Evolutionary conservation across 306 rosid species (phyloP).

Genomic region (Canavalia gladiata): DNA sequence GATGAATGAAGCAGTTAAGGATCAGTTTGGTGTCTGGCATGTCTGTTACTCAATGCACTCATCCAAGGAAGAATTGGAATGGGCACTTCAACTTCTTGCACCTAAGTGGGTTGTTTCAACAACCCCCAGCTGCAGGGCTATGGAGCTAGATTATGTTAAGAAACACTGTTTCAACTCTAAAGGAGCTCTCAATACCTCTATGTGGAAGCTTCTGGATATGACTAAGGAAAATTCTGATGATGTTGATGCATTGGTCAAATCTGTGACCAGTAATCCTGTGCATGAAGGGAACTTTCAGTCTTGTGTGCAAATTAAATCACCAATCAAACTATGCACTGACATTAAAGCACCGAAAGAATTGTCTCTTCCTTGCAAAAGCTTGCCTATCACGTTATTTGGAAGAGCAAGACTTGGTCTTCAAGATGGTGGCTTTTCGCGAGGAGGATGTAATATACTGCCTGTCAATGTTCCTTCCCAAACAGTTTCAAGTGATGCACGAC

Average conservation of each 20-base stretch:
- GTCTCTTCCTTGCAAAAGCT: slow-evolving; percentile 55
- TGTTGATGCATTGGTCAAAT: slow-evolving; percentile 46
- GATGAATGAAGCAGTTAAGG: slow-evolving; percentile 72
- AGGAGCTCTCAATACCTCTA: slow-evolving; percentile 50
- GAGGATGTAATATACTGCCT: slow-evolving; percentile 41
- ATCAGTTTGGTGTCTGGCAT: slow-evolving; percentile 87
- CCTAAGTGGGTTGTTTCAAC: slow-evolving; percentile 95
- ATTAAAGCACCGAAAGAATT: slow-evolving; percentile 44
- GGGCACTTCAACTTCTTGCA: slow-evolving; percentile 80
- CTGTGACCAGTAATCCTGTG: slow-evolving; percentile 41
- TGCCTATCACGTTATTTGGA: slow-evolving; percentile 76
- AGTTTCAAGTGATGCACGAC: slow-evolving; percentile 41
- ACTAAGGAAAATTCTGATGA: slow-evolving; percentile 49
- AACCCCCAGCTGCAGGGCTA: slow-evolving; percentile 79
- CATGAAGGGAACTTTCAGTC: slow-evolving; percentile 55
- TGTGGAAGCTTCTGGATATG: slow-evolving; percentile 73
- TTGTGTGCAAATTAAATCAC: slow-evolving; percentile 51
- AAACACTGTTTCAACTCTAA: slow-evolving; percentile 64
- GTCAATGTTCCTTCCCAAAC: slow-evolving; percentile 47
- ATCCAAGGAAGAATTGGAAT: slow-evolving; percentile 83
- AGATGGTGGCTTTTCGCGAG: slow-evolving; percentile 53
- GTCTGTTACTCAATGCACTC: slow-evolving; percentile 88
- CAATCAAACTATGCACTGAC: slow-evolving; percentile 48
- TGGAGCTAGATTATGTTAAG: slow-evolving; percentile 76
- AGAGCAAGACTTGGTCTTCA: slow-evolving; percentile 72